Evolutionary conservation across 148 eudicot species (phyloP).

Genomic region (Rhododendron mucronatum): DNA sequence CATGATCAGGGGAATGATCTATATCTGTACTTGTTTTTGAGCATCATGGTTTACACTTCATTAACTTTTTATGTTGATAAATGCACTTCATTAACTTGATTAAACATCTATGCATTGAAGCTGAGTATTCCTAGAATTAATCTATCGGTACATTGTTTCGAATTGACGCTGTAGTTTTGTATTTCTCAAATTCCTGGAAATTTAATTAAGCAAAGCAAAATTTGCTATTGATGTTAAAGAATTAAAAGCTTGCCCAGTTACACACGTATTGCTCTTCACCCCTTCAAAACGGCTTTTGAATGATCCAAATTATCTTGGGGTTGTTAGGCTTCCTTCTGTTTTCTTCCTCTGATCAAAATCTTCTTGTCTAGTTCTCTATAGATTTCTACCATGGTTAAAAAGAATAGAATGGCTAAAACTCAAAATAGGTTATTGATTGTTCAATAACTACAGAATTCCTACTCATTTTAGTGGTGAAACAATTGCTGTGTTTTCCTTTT

Average conservation of each 20-base stretch:
- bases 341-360: not conserved
- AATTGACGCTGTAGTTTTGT: not conserved
- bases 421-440: not conserved
- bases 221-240: not conserved
- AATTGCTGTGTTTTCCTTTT: not conserved
- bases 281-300: too few relatives aligned
- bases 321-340: not conserved
- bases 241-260: not conserved
- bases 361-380: not conserved
- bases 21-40: not conserved
- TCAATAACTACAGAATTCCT: not conserved
- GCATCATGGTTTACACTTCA: not conserved
- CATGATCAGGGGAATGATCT: not conserved
- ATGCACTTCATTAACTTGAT: conserved; percentile 6
- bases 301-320: not conserved
- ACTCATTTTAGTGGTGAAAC: conserved; percentile 4
- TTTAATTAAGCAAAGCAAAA: not conserved
- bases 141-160: not conserved
- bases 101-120: not conserved
- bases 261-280: not conserved
- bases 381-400: not conserved
- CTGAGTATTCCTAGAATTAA: not conserved
- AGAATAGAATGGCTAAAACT: not conserved
- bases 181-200: not conserved
- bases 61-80: not conserved